Evolutionary conservation across 2,329 filamentous ascomycete species (phyloP).

Genomic region (Alternaria angustiovoidea): DNA sequence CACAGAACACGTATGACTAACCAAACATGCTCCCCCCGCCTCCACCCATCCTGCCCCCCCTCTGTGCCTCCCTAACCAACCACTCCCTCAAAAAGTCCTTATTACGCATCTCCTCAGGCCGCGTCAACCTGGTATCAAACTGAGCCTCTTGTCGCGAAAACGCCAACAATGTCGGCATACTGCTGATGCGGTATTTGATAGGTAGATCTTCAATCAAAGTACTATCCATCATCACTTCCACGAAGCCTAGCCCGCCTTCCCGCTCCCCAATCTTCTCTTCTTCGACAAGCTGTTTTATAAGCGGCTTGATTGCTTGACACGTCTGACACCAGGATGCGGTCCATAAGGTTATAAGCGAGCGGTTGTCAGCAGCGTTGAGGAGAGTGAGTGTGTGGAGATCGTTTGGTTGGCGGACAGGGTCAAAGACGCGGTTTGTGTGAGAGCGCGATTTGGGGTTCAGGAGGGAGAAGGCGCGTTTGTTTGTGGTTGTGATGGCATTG

Average conservation of each 20-base stretch:
- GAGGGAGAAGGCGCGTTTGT: constrained; percentile 27
- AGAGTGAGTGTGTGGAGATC: constrained; percentile 59
- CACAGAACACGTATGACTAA: constrained; percentile 23
- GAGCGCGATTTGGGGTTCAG: constrained; percentile 22
- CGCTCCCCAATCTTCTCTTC: constrained; percentile 55
- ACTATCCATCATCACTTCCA: constrained; percentile 59
- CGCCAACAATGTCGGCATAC: constrained; percentile 59
- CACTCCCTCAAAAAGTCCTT: constrained; percentile 56
- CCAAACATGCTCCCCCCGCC: constrained; percentile 56
- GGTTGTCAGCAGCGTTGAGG: constrained; percentile 55
- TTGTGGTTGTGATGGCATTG: neutral
- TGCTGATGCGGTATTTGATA: constrained; percentile 52
- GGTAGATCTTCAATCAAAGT: constrained; percentile 54
- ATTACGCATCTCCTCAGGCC: constrained; percentile 57
- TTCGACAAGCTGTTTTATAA: constrained; percentile 54
- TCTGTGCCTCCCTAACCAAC: constrained; percentile 58
- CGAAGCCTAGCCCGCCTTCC: constrained; percentile 57
- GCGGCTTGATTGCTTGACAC: constrained; percentile 54
- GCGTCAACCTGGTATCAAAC: constrained; percentile 55
- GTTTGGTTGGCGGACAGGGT: constrained; percentile 56
- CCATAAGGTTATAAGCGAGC: constrained; percentile 60
- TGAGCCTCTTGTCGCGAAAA: constrained; percentile 61
- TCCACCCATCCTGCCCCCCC: constrained; percentile 55
- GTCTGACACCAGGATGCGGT: constrained; percentile 58
- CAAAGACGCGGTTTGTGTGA: constrained; percentile 45